These are phyloP conservation scores for Fusarium staphyleae DNA, from an alignment of 2,329 filamentous ascomycete species.

Conservation along the genomic window DNA sequence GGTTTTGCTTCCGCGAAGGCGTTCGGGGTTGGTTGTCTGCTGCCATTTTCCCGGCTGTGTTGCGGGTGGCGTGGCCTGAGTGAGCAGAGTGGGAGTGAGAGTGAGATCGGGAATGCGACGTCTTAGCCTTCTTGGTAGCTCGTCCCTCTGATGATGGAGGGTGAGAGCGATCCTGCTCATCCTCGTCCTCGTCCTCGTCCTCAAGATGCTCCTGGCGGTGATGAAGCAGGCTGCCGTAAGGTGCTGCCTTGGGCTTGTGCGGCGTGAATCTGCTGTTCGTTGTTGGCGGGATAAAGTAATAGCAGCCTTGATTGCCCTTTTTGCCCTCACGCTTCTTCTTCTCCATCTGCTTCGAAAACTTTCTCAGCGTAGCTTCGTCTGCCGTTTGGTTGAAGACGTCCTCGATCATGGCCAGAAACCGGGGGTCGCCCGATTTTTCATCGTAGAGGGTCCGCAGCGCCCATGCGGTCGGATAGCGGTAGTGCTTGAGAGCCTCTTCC, in stretches of 20 bases:
- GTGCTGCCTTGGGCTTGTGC: slow-evolving; percentile 56
- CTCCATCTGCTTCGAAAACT: slow-evolving; percentile 60
- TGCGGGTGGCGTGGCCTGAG: slow-evolving; percentile 32
- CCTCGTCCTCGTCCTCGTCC: slow-evolving; percentile 22
- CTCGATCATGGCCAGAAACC: slow-evolving; percentile 64
- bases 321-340: slow-evolving; percentile 65
- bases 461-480: slow-evolving; percentile 68
- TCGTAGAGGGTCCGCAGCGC: slow-evolving; percentile 67
- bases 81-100: slow-evolving; percentile 21
- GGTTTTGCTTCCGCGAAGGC: slow-evolving; percentile 46
- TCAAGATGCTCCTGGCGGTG: slow-evolving; percentile 42
- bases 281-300: slow-evolving; percentile 62
- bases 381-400: slow-evolving; percentile 65
- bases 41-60: slow-evolving; percentile 40
- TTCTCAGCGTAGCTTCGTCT: slow-evolving; percentile 57
- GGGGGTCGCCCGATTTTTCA: slow-evolving; percentile 58
- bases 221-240: slow-evolving; percentile 56
- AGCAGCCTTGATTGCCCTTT: slow-evolving; percentile 57
- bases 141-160: slow-evolving; percentile 33
- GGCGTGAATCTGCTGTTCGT: slow-evolving; percentile 52
- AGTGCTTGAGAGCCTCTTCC: slow-evolving; percentile 62
- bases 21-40: slow-evolving; percentile 43
- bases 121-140: slow-evolving; percentile 50
- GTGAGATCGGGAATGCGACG: slow-evolving; percentile 38
- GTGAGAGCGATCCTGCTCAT: slow-evolving; percentile 14